Conservation (phyloP, 2,329 filamentous ascomycete genomes). For the Escovopsis weberi region DNA sequence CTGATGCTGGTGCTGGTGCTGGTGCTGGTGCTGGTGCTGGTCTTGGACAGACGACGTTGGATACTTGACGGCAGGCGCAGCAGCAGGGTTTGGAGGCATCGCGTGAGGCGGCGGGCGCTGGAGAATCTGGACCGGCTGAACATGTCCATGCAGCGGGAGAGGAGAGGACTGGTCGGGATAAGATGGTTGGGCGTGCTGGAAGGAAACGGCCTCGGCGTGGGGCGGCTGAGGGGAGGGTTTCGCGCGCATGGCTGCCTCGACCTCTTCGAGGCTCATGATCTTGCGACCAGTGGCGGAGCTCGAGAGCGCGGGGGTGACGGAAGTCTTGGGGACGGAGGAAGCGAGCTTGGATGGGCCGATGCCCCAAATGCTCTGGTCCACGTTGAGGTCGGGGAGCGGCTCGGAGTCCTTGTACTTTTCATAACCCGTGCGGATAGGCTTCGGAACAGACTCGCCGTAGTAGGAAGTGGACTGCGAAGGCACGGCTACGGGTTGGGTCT, state of each 20-base stretch:
- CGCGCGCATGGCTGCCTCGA: slow-evolving; percentile 79
- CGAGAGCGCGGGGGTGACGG: slow-evolving; percentile 10
- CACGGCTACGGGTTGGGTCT: slow-evolving; percentile 19
- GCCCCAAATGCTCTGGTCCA: slow-evolving; percentile 88
- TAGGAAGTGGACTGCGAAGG: slow-evolving; percentile 15
- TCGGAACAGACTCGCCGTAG: slow-evolving; percentile 32
- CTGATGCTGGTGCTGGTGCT: slow-evolving; percentile 21
- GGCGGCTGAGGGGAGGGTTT: slow-evolving; percentile 31
- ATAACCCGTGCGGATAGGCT: slow-evolving; percentile 64
- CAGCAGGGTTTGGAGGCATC: slow-evolving; percentile 23
- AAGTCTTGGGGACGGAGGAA: slow-evolving; percentile 15
- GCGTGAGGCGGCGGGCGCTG: slow-evolving; percentile 35
- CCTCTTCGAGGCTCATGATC: slow-evolving; percentile 92
- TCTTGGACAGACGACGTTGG: slow-evolving; percentile 9
- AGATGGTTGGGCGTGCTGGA: slow-evolving; percentile 14
- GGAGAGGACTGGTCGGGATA: slow-evolving; percentile 10
- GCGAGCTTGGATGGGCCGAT: slow-evolving; percentile 42
- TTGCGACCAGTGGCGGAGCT: slow-evolving; percentile 39
- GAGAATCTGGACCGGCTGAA: slow-evolving; percentile 39
- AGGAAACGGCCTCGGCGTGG: slow-evolving; percentile 17
- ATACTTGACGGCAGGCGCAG: slow-evolving; percentile 21
- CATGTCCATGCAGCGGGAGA: slow-evolving; percentile 19
- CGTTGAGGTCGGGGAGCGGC: slow-evolving; percentile 78
- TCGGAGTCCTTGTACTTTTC: slow-evolving; percentile 79
- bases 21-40: slow-evolving; percentile 13